These are phyloP conservation scores for Kuraishia piskuri DNA, from an alignment of 805 yeast genomes.

Conservation along the genomic window DNA sequence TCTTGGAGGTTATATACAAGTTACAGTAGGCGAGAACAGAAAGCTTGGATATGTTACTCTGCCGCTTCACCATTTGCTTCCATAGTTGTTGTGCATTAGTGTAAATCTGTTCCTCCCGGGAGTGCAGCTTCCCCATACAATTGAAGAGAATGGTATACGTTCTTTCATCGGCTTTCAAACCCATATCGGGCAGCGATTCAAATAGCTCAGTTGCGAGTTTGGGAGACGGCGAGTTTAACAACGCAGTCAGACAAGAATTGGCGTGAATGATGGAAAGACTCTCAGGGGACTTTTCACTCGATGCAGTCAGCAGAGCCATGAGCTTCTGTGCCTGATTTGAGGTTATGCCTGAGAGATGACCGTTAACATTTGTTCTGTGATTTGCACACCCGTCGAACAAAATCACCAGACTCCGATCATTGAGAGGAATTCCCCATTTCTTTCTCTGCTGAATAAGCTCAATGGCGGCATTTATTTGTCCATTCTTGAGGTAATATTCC, in stretches of 20 bases:
- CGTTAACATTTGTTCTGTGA: slow-evolving; percentile 9
- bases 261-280: slow-evolving; percentile 30
- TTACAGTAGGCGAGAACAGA: background rate
- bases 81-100: background rate
- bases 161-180: slow-evolving; percentile 21
- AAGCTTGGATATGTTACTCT: background rate
- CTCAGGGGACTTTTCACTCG: slow-evolving; percentile 17
- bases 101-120: background rate
- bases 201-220: slow-evolving; percentile 29
- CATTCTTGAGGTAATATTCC: slow-evolving; percentile 35
- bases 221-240: slow-evolving; percentile 30
- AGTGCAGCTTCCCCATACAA: background rate
- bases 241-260: slow-evolving; percentile 36
- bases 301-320: slow-evolving; percentile 20
- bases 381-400: slow-evolving; percentile 36
- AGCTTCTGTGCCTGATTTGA: slow-evolving; percentile 25
- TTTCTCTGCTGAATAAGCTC: slow-evolving; percentile 45
- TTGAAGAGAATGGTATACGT: slow-evolving; percentile 19
- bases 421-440: slow-evolving; percentile 50
- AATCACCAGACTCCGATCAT: slow-evolving; percentile 39
- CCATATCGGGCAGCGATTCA: slow-evolving; percentile 17
- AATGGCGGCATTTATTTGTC: slow-evolving; percentile 38
- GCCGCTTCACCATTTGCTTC: background rate
- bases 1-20: background rate
- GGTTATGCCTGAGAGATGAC: slow-evolving; percentile 16